Conservation (phyloP, 1,284 basidiomycete genomes). For the Fomitopsis palustris region DNA sequence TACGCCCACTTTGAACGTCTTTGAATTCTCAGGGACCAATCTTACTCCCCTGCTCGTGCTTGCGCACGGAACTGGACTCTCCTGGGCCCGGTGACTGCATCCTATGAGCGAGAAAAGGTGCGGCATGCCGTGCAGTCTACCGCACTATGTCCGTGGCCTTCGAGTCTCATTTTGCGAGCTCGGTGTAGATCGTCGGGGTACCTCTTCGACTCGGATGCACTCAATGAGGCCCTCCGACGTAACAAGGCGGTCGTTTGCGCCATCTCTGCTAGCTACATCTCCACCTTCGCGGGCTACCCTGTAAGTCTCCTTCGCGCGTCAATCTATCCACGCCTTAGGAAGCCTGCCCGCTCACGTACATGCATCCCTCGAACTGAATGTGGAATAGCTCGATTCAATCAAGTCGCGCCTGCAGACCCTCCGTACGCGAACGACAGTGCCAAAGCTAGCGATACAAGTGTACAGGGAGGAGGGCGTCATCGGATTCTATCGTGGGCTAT, state of each 20-base stretch:
- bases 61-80: conserved; percentile 59
- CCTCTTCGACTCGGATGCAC: conserved; percentile 55
- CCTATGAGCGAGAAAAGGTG: conserved; percentile 81
- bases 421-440: conserved; percentile 71
- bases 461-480: conserved; percentile 89
- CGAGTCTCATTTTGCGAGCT: conserved; percentile 5
- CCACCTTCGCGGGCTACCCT: conserved; percentile 80
- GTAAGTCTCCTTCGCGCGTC: conserved; percentile 36
- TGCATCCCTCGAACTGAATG: background rate
- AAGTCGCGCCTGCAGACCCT: conserved; percentile 90
- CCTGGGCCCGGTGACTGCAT: conserved; percentile 52
- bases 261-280: conserved; percentile 78
- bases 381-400: conserved; percentile 74
- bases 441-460: conserved; percentile 68
- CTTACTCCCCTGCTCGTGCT: conserved; percentile 36
- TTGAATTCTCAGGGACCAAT: background rate
- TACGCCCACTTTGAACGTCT: background rate
- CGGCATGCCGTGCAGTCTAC: background rate
- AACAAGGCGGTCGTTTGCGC: conserved; percentile 83
- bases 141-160: conserved; percentile 1
- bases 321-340: background rate
- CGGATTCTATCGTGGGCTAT: conserved; percentile 89
- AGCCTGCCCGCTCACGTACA: background rate
- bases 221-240: conserved; percentile 67
- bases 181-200: conserved; percentile 50